These are phyloP conservation scores for Saraca asoca DNA, from an alignment of 331 rosid genomes.

Conservation along the genomic window DNA sequence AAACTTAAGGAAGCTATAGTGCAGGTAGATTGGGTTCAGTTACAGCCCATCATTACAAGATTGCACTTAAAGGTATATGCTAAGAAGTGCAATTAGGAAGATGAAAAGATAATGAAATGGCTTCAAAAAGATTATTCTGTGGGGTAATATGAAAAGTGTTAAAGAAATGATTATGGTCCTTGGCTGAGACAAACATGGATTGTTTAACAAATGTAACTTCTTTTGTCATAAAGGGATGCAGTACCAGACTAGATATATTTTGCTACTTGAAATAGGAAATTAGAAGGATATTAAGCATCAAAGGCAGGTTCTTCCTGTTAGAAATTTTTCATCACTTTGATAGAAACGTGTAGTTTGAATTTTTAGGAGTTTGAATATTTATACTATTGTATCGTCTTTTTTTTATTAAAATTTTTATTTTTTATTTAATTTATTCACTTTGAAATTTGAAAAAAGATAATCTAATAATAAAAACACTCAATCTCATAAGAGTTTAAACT, in stretches of 20 bases:
- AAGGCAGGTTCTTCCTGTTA: no score
- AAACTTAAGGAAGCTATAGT: constrained; percentile 26
- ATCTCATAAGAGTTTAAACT: no score
- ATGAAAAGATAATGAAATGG: constrained; percentile 19
- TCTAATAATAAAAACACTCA: no score
- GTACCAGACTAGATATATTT: constrained; percentile 7
- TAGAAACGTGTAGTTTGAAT: no score
- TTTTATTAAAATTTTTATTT: no score
- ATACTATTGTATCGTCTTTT: no score
- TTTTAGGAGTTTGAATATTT: no score
- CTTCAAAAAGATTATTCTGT: neutral
- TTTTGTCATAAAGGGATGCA: neutral
- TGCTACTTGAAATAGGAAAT: neutral
- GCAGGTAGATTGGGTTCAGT: constrained; percentile 30
- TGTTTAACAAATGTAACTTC: constrained; percentile 19
- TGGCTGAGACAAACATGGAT: constrained; percentile 26
- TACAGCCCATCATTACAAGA: constrained; percentile 38
- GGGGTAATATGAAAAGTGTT: neutral
- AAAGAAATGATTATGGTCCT: neutral
- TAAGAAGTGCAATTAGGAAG: constrained; percentile 37
- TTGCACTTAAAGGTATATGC: constrained; percentile 49
- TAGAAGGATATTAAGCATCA: no score
- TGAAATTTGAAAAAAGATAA: no score
- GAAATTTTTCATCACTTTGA: no score
- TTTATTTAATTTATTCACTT: no score